Percentiles rank a stretch among this genome's conserved stretches.
phyloP scores from a whole-genome alignment of 1,284 basidiomycete genomes.

The Fomitopsis schrenkii region DNA sequence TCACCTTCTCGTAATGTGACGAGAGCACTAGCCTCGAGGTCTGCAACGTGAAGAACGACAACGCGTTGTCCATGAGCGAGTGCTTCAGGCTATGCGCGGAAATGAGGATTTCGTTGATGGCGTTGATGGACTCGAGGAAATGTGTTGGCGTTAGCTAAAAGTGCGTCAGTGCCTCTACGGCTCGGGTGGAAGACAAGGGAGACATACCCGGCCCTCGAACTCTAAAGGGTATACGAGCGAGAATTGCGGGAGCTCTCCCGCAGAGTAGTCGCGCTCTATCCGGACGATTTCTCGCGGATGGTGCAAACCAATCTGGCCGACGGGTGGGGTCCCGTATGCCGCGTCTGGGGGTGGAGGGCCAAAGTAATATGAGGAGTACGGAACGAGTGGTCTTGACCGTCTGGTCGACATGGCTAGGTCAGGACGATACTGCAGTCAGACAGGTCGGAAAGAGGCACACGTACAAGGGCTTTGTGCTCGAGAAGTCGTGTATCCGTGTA shows the following conservation, averaged over 20 bases:
- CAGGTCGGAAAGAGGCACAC: not conserved
- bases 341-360: conserved; percentile 71
- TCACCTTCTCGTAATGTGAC: conserved; percentile 75
- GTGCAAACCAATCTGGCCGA: conserved; percentile 78
- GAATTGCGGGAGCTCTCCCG: conserved; percentile 80
- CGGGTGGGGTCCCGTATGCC: conserved; percentile 70
- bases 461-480: conserved; percentile 13
- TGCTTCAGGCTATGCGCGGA: conserved; percentile 68
- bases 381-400: conserved; percentile 45
- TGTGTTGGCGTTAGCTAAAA: conserved; percentile 75
- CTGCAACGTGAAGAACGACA: conserved; percentile 74
- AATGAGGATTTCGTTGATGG: conserved; percentile 78
- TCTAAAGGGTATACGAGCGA: conserved; percentile 78
- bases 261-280: conserved; percentile 78
- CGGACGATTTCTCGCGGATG: conserved; percentile 83
- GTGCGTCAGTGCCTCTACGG: not conserved
- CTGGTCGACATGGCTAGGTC: conserved; percentile 11
- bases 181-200: not conserved
- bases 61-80: conserved; percentile 61
- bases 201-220: conserved; percentile 76
- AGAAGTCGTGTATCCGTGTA: conserved; percentile 18
- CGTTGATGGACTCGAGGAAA: conserved; percentile 81
- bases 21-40: conserved; percentile 58
- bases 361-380: conserved; percentile 77
- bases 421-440: not conserved